Evolutionary conservation across 2,329 filamentous ascomycete genomes (phyloP).

Genomic region (Trichoderma guizhouense): DNA sequence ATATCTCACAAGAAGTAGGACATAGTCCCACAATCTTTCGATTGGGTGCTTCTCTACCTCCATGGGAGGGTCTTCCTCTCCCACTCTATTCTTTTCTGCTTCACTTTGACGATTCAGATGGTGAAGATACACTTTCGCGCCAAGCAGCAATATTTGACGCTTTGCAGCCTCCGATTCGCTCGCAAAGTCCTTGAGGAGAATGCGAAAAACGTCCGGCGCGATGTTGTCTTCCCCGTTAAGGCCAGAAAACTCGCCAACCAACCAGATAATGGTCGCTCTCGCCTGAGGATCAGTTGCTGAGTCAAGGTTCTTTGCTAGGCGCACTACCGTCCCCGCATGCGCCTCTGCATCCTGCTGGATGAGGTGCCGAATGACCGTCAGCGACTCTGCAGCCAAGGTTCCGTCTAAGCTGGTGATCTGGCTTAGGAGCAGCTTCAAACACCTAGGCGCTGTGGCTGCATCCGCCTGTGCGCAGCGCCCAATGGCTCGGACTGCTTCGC

Average conservation of each 20-base stretch:
- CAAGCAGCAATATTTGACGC: constrained; percentile 85
- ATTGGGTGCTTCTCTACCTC: constrained; percentile 59
- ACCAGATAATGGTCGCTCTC: constrained; percentile 92
- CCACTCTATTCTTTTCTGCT: constrained; percentile 34
- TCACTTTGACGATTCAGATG: constrained; percentile 66
- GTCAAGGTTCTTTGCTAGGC: constrained; percentile 87
- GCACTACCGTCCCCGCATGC: constrained; percentile 81
- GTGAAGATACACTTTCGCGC: constrained; percentile 95
- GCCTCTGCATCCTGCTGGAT: constrained; percentile 85
- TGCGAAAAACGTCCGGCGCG: constrained; percentile 85
- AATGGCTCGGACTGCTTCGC: constrained; percentile 87
- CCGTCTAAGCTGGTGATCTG: constrained; percentile 88
- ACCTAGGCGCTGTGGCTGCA: constrained; percentile 67
- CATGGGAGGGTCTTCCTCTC: constrained; percentile 31
- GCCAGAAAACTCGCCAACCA: constrained; percentile 90
- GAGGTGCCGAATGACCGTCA: constrained; percentile 92
- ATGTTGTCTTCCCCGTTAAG: constrained; percentile 80
- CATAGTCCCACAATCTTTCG: constrained; percentile 77
- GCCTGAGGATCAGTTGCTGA: constrained; percentile 83
- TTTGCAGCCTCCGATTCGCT: constrained; percentile 84
- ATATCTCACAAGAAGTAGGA: constrained; percentile 81
- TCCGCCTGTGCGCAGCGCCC: constrained; percentile 87
- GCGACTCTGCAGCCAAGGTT: constrained; percentile 82
- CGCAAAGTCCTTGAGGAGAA: constrained; percentile 79
- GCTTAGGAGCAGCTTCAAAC: constrained; percentile 75